phyloP scores from a whole-genome alignment of 768 basidiomycete species.

The Podaxis sp. region DNA sequence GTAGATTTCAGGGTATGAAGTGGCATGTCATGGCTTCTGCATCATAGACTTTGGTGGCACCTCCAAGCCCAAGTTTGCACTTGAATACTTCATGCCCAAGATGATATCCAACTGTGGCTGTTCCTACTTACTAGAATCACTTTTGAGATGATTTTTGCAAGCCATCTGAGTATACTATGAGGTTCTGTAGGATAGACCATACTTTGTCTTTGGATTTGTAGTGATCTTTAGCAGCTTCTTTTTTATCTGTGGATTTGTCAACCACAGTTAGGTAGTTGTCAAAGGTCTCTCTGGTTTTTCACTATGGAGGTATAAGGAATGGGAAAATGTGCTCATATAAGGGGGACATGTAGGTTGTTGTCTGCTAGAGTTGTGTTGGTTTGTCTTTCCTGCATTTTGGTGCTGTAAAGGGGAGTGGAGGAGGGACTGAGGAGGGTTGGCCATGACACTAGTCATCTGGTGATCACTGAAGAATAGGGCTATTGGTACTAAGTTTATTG shows the following conservation, averaged over 20 bases:
- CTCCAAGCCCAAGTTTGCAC: neutral
- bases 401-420: neutral
- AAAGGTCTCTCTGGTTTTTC: constrained; percentile 4
- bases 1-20: constrained; percentile 4
- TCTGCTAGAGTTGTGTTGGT: constrained; percentile 14
- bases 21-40: constrained; percentile 1
- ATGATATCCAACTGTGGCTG: neutral
- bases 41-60: constrained; percentile 5
- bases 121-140: constrained; percentile 4
- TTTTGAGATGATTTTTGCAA: constrained; percentile 11
- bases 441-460: constrained; percentile 17
- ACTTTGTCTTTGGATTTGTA: neutral
- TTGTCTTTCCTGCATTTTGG: neutral
- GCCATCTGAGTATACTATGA: constrained; percentile 20
- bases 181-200: neutral
- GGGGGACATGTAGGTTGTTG: constrained; percentile 18
- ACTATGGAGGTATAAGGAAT: constrained; percentile 23
- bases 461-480: constrained; percentile 23
- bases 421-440: constrained; percentile 21
- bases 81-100: neutral
- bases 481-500: constrained; percentile 23
- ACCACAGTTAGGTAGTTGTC: constrained; percentile 7
- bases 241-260: constrained; percentile 4
- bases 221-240: constrained; percentile 13
- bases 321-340: constrained; percentile 22